phyloP scores from a whole-genome alignment of 495 filamentous ascomycete genomes.

The Aspergillus ostianus region DNA sequence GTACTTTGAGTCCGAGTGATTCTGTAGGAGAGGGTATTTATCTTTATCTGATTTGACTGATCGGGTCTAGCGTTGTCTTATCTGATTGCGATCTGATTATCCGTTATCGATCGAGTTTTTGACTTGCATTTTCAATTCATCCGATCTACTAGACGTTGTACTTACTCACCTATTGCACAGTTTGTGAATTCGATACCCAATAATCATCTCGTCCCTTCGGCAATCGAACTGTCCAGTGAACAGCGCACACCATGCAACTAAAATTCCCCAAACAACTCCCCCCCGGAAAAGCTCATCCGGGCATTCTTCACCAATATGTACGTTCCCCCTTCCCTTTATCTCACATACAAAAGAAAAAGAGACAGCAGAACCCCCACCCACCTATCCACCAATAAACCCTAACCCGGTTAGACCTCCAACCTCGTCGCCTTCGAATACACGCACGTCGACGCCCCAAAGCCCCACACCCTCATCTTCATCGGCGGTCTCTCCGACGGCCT shows the following conservation, averaged over 20 bases:
- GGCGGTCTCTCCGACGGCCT: constrained; percentile 82
- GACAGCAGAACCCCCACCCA: not conserved
- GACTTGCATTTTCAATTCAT: no score
- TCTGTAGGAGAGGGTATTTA: not conserved
- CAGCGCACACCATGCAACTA: not conserved
- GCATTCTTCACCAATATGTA: constrained; percentile 44
- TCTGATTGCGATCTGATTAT: not conserved
- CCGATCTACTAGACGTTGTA: no score
- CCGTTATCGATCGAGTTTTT: not conserved
- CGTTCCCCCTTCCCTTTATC: not conserved
- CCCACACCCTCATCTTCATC: constrained; percentile 77
- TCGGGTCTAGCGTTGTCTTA: not conserved
- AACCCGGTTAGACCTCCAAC: constrained; percentile 39
- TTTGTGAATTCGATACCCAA: no score
- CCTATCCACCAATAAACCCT: not conserved
- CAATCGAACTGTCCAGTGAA: not conserved
- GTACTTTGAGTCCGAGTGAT: no score
- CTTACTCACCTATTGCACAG: no score
- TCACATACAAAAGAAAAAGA: not conserved
- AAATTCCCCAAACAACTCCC: not conserved
- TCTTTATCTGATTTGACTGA: not conserved
- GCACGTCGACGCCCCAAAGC: constrained; percentile 29
- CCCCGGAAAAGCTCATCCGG: constrained; percentile 14
- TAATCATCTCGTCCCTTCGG: no score
- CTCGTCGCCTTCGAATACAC: constrained; percentile 61